Evolutionary conservation across 108 stramenopile genomes (phyloP).

Genomic region (Cyclostephanos invisitatus): DNA sequence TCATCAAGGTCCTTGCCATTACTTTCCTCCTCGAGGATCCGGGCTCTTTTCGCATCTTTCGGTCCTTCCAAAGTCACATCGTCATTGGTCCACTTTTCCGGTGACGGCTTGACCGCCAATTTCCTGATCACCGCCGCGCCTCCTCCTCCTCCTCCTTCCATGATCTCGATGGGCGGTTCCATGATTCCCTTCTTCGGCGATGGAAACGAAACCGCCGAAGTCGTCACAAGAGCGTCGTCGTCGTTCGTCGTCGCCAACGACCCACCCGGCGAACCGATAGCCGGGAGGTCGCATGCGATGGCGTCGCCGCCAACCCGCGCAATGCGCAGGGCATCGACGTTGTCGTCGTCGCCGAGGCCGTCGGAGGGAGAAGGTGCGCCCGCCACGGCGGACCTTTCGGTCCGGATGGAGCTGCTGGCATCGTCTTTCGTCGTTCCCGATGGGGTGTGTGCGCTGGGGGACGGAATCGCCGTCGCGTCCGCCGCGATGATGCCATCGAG

Average conservation of each 20-base stretch:
- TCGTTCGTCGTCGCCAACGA: background rate
- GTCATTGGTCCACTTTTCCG: background rate
- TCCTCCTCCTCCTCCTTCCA: background rate
- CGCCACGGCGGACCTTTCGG: background rate
- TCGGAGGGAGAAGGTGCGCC: background rate
- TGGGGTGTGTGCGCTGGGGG: too few relatives aligned
- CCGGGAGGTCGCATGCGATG: background rate
- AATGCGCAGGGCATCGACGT: too few relatives aligned
- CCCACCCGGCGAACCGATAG: background rate
- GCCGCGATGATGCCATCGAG: too few relatives aligned
- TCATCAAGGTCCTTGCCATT: slow-evolving; percentile 11
- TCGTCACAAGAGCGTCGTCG: background rate
- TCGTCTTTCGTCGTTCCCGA: background rate
- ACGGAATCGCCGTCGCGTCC: too few relatives aligned
- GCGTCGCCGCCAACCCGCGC: background rate
- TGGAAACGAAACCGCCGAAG: background rate
- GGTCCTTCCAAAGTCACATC: background rate
- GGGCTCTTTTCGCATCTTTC: background rate
- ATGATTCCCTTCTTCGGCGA: background rate
- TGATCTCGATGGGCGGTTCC: background rate
- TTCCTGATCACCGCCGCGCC: background rate
- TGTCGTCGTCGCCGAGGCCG: too few relatives aligned
- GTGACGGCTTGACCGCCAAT: background rate
- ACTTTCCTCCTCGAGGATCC: background rate
- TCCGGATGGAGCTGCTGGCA: background rate